These are phyloP conservation scores for Trypanosoma avium DNA, from an alignment of 208 protist species.

Conservation along the genomic window DNA sequence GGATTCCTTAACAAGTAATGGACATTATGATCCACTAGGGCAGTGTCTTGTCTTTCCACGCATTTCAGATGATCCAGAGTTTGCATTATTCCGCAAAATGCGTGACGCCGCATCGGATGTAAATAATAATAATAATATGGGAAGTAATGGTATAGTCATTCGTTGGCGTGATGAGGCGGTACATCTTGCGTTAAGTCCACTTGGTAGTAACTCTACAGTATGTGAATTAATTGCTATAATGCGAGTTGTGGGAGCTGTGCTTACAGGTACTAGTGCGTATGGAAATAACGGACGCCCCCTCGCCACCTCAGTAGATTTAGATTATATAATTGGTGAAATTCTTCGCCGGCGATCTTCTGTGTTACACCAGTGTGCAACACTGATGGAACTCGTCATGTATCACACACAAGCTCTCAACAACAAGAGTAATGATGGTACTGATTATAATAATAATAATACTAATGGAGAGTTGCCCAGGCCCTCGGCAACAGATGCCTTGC, in stretches of 20 bases:
- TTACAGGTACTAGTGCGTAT: constrained; percentile 45
- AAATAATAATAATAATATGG: neutral
- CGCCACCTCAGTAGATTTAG: constrained; percentile 38
- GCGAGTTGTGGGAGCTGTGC: constrained; percentile 61
- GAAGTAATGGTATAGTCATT: neutral
- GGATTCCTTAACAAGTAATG: constrained; percentile 51
- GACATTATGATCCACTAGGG: constrained; percentile 64
- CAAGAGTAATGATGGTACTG: neutral
- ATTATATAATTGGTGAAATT: constrained; percentile 42
- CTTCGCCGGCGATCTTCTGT: constrained; percentile 33
- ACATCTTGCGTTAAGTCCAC: constrained; percentile 37
- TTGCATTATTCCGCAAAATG: constrained; percentile 51
- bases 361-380: constrained; percentile 54
- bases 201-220: constrained; percentile 44
- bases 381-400: constrained; percentile 77
- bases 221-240: constrained; percentile 57
- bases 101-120: constrained; percentile 24
- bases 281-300: constrained; percentile 25
- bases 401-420: constrained; percentile 43
- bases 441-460: constrained; percentile 3
- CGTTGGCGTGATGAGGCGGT: constrained; percentile 55
- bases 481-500: constrained; percentile 29
- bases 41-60: constrained; percentile 62
- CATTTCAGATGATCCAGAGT: constrained; percentile 61
- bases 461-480: too few relatives aligned